A percentile compares a stretch with the other conserved stretches of the same genome.
phyloP scores from a whole-genome alignment of 1,284 basidiomycete genomes.

The Boletus sp. region DNA sequence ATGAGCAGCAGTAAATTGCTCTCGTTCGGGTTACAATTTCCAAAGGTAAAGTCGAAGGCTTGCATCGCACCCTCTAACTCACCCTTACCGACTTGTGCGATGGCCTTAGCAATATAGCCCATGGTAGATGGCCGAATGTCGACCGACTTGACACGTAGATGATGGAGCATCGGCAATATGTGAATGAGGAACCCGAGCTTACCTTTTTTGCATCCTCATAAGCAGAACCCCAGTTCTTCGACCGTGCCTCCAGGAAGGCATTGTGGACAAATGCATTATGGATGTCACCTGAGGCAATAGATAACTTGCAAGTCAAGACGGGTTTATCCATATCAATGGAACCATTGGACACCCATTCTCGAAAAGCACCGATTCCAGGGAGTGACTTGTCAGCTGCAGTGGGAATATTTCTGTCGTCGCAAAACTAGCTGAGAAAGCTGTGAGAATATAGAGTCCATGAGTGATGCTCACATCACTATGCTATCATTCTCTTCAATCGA shows the following conservation, averaged over 20 bases:
- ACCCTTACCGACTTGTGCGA: conserved; percentile 3
- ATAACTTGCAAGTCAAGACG: neutral
- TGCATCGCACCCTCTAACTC: neutral
- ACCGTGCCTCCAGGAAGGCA: neutral
- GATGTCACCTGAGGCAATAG: neutral
- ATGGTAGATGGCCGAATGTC: neutral
- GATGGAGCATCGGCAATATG: no score
- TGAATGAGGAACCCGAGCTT: neutral
- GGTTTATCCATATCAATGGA: neutral
- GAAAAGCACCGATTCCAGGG: neutral
- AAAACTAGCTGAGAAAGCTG: no score
- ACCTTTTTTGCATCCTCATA: neutral
- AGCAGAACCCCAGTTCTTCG: neutral
- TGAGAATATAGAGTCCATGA: no score
- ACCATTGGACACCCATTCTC: neutral
- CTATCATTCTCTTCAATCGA: no score
- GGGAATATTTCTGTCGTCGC: no score
- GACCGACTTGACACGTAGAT: neutral
- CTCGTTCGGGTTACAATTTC: neutral
- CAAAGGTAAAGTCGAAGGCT: neutral
- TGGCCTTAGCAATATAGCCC: conserved; percentile 1
- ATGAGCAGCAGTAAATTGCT: neutral
- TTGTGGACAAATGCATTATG: neutral
- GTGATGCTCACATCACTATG: no score
- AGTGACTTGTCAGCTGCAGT: no score